Evolutionary conservation across 164 flowering plant species (phyloP).

Genomic region (Akebia trifoliata): DNA sequence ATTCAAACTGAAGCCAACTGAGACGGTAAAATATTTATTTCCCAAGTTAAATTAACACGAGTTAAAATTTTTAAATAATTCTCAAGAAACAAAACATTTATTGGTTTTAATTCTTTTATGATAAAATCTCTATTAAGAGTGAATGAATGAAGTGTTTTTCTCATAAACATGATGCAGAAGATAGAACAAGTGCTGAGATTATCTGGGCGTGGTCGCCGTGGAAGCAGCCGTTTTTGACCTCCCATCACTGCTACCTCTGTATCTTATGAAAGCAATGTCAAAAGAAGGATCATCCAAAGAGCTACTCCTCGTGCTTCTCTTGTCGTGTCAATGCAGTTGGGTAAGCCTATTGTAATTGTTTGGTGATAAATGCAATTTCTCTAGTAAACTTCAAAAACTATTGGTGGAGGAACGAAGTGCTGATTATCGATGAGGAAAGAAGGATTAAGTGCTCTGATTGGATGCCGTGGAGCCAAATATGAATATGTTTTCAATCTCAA

Average conservation of each 20-base stretch:
- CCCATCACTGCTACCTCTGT: background rate
- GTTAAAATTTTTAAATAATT: background rate
- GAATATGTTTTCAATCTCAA: too few relatives aligned
- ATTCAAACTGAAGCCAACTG: conserved; percentile 17
- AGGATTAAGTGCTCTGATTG: too few relatives aligned
- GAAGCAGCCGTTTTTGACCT: conserved; percentile 34
- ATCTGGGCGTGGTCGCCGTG: conserved; percentile 41
- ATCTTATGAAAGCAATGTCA: background rate
- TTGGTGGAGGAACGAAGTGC: too few relatives aligned
- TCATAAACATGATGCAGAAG: conserved; percentile 27
- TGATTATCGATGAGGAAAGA: too few relatives aligned
- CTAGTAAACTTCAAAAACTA: too few relatives aligned
- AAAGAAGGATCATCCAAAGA: background rate
- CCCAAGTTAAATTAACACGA: background rate
- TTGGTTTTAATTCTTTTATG: background rate
- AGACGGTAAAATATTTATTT: conserved; percentile 8
- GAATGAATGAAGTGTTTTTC: background rate
- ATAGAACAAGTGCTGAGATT: conserved; percentile 19
- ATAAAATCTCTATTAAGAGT: background rate
- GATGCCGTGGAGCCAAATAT: too few relatives aligned
- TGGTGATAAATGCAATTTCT: too few relatives aligned
- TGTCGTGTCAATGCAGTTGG: background rate
- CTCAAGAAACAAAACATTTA: background rate
- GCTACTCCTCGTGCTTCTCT: background rate
- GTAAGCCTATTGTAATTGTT: too few relatives aligned